Conservation (phyloP, 1,139 yeast genomes). For the Candida sp. region DNA sequence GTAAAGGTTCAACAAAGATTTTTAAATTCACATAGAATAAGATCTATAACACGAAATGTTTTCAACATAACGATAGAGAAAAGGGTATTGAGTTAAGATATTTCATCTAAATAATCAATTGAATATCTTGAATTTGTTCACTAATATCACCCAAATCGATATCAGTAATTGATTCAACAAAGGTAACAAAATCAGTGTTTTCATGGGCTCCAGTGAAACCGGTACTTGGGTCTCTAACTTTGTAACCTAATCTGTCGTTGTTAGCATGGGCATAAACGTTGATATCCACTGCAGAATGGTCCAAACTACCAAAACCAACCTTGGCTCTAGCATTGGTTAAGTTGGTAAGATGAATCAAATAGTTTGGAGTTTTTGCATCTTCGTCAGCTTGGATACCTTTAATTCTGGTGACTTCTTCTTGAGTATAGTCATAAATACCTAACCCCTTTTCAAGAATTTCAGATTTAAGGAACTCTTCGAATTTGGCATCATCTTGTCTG, state of each 20-base stretch:
- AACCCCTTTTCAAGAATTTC: slow-evolving; percentile 54
- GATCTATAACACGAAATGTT: neutral
- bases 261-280: slow-evolving; percentile 74
- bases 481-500: slow-evolving; percentile 22
- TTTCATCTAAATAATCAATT: neutral
- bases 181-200: slow-evolving; percentile 76
- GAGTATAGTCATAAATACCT: slow-evolving; percentile 55
- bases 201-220: slow-evolving; percentile 76
- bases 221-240: slow-evolving; percentile 24
- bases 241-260: slow-evolving; percentile 34
- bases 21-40: too few species aligned
- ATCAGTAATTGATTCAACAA: slow-evolving; percentile 58
- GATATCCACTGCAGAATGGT: slow-evolving; percentile 89
- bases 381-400: slow-evolving; percentile 10
- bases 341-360: slow-evolving; percentile 39
- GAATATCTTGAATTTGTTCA: slow-evolving; percentile 34
- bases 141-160: slow-evolving; percentile 53
- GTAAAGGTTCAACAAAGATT: too few species aligned
- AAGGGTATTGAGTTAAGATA: too few species aligned
- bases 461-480: slow-evolving; percentile 38
- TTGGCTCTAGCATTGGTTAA: slow-evolving; percentile 70
- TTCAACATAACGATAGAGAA: too few species aligned
- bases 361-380: slow-evolving; percentile 5
- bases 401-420: slow-evolving; percentile 42
- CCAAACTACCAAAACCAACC: slow-evolving; percentile 87